Conservation (phyloP, 2,329 filamentous ascomycete genomes). For the Paracamarosporium sp. region DNA sequence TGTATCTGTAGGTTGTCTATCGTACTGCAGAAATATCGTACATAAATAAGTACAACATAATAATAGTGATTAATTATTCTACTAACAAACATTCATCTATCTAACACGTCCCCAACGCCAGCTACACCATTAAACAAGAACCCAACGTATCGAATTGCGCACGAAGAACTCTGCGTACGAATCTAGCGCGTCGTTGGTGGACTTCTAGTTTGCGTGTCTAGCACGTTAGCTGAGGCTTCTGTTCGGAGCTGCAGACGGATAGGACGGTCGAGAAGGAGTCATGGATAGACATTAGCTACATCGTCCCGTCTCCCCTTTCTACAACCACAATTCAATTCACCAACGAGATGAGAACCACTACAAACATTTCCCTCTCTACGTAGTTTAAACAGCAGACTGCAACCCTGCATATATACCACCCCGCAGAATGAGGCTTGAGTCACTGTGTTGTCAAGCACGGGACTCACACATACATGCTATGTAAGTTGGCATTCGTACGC, state of each 20-base stretch:
- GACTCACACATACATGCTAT: constrained; percentile 24
- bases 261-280: constrained; percentile 17
- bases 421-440: constrained; percentile 27
- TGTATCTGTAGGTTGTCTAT: too few species aligned
- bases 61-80: too few species aligned
- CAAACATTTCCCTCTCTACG: neutral
- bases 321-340: too few species aligned
- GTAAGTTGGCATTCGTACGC: constrained; percentile 30
- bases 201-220: constrained; percentile 11
- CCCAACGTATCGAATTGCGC: too few species aligned
- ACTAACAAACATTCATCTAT: too few species aligned
- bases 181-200: constrained; percentile 8
- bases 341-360: neutral
- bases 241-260: constrained; percentile 11
- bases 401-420: constrained; percentile 5
- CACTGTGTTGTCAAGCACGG: constrained; percentile 27
- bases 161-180: constrained; percentile 19
- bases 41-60: too few species aligned
- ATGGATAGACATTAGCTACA: constrained; percentile 19
- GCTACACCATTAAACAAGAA: too few species aligned
- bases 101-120: too few species aligned
- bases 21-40: too few species aligned
- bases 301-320: too few species aligned
- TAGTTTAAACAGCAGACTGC: neutral
- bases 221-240: constrained; percentile 2